Base-by-base conservation (phyloP, 2,329 filamentous ascomycete genomes). In the Penicillium palitans region DNA sequence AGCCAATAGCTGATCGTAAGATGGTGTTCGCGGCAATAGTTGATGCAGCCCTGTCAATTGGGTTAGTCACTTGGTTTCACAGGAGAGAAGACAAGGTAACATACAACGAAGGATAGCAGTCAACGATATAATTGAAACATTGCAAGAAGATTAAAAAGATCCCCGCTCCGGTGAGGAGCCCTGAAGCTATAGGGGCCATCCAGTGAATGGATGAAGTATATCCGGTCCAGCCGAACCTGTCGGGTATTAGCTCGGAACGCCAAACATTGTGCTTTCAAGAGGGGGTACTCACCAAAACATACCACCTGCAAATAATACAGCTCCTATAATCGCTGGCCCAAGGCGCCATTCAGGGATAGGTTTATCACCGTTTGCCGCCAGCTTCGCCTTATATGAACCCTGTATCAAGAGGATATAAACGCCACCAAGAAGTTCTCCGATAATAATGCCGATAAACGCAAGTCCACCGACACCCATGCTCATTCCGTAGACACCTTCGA, bases 371-470 rank as follows among this genome's bases (percentile, higher is more conserved):
- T 91, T 91, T 57, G 85, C 87, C 3, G 78, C 79, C 19, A 91
- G 80, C 75, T 89, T 90, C 66, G 83, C 82, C 67, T 84, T 83
- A 74, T 93, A 93, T 72, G 80, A 64, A 79, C 25, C 86, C 71
- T 91, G 88, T 63, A 84, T 84, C 13, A 85, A 69, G 52, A 90
- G 78, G 61, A 93, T 87, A 42, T 82, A 80, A 4, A 80, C 63
- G 51, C 89, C 90, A 0, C 88, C 89, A 49, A 90, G 74, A 8
- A 93, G 61, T 71, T 91, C 85, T 41, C 91, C 91, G 12, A 81
- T 65, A 53, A 95, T 84, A 84, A 96, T 90, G 53, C 91, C 92
- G 66, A 96, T 90, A 74, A 91, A 96, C 4, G 90, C 86, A 4
- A 96, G 81, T 1, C 91, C 91, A 3, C 87, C 84, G n/a, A 90